Evolutionary conservation across 192 early-diverging fungal species (phyloP), one percentile per base, ranked within the genome.

Genomic region (Coemansia sp.): DNA sequence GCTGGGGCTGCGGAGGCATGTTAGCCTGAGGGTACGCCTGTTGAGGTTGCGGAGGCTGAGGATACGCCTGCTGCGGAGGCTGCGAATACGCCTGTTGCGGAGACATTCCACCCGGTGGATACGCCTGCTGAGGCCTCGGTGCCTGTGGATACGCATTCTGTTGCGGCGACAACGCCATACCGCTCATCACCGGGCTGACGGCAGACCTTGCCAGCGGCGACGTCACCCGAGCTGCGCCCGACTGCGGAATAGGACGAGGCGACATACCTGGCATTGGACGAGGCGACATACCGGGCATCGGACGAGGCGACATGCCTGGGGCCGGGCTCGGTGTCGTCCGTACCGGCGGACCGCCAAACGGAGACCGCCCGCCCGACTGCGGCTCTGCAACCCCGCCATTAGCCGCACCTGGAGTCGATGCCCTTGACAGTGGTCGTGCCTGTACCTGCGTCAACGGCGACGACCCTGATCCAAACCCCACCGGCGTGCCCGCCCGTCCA

Each of bases 391-490:
- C 65, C 17, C 52, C 59, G 3, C 14, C 40, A 23, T 58, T 28
- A 17, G 71, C 44, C n/a, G 64, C 46, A 37, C 64, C 57, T 5
- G 76, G 76, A 21, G 76, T 79, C 18, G 71, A 67, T 10, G 71
- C 60, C 5, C 71, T 71, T 56, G 76, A 79, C 15, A 67, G 8
- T 23, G 71, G 76, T 58, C 73, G 67, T 18, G 76, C 66, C 7
- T 71, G 71, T 23, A 79, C 68, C 25, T 79, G 76, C 26, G 76
- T 50, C 9, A 79, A 58, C 9, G 76, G 76, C 57, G 76, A 73
- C 21, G 76, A 79, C n/a, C 71, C 76, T 26, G 71, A 64, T 0
- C 76, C 76, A 66, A 79, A 79, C 8, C 76, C 76, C 47, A 73
- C 76, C 3, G 76, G 70, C 28, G 76, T 79, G 21, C 76, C 64